Base-by-base conservation (phyloP, 2,329 filamentous ascomycete species). In the Fusarium sp. region DNA sequence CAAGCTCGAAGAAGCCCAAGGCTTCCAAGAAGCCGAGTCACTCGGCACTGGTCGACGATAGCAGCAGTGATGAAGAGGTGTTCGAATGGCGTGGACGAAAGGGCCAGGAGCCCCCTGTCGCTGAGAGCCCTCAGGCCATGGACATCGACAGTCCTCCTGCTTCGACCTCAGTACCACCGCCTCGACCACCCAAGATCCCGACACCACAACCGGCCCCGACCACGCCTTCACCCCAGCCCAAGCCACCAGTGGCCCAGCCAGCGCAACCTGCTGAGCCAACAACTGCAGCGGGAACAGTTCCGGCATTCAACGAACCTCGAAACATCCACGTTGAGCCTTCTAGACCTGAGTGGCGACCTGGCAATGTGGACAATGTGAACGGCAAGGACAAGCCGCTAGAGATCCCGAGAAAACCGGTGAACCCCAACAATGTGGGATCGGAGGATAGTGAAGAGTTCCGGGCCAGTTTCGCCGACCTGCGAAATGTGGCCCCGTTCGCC, bases 271-370 rank as follows among this genome's bases (percentile, higher is more conserved):
- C 16, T 8, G 58, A 55, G 16, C 20, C 14, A 9, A 38, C 27
- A 1, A 51, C 46, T 9, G n/a, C 9, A 20, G 31, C 53, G 1
- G 68, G 53, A 16, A 33, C 18, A 42, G 42, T 44, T 13, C 14
- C 64, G 14, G 31, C 34, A 33, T 64, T 65, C 25, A 76, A 67
- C 58, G 73, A 40, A 33, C 82, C 82, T 18, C 83, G 87, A 29
- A 86, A 84, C 36, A 87, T 89, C 36, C 82, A 83, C 1, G 84
- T 88, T 11, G 87, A 89, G 70, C 87, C 87, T 0, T 84, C 85
- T 2, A 81, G 87, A 40, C 84, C 85, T 4, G 87, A 89, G 62
- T 89, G 87, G 87, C 81, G 87, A 49, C 81, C 86, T 3, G 86
- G 86, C 4, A 79, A 86, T 60, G 77, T 81, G 4, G 74, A 77